Base-by-base conservation (phyloP, 2,329 filamentous ascomycete genomes). In the Aspergillus aculeatus region DNA sequence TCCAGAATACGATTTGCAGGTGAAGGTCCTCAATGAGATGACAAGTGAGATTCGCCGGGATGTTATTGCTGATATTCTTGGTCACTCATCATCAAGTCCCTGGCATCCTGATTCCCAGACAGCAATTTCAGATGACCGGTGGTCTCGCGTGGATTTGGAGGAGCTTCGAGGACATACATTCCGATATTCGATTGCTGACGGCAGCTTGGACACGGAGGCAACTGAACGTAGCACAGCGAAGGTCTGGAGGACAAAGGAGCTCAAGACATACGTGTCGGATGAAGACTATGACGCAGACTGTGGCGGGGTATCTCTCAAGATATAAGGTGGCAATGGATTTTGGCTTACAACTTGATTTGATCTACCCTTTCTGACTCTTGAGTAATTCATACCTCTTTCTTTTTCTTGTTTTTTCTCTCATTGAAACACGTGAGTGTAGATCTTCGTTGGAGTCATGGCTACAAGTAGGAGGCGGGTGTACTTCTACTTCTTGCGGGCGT, bases 11-110 rank as follows among this genome's bases (percentile, higher is more conserved):
- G 49, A 48, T 49, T 35, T 54, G 23, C 65, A 67, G 58, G 48
- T 56, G 31, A 55, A 65, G 44, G 66, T 71, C 32, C 62, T 73
- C 54, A 71, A 70, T 57, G 64, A 67, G 53, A 65, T 73, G 50
- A 69, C 66, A 47, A 26, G 50, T 47, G 44, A 67, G 16, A 64
- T 73, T 56, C 65, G 70, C 48, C 44, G 54, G 21, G 63, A 65
- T 51, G 62, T 63, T 31, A 60, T 69, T 35, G 58, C 58, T 55
- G 64, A 71, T 57, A 68, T 72, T 26, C 57, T 64, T 48, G 57
- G 57, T 60, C 63, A 62, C 16, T 65, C 53, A 52, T 58, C 61
- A 57, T 54, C 60, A 48, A 62, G 55, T 59, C 54, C 44, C 14
- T 65, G 65, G 65, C 67, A 66, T 56, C 66, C 65, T 12, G 68